These are phyloP conservation scores for Leccinum boreale DNA, from an alignment of 768 basidiomycete genomes.

Conservation along the genomic window DNA sequence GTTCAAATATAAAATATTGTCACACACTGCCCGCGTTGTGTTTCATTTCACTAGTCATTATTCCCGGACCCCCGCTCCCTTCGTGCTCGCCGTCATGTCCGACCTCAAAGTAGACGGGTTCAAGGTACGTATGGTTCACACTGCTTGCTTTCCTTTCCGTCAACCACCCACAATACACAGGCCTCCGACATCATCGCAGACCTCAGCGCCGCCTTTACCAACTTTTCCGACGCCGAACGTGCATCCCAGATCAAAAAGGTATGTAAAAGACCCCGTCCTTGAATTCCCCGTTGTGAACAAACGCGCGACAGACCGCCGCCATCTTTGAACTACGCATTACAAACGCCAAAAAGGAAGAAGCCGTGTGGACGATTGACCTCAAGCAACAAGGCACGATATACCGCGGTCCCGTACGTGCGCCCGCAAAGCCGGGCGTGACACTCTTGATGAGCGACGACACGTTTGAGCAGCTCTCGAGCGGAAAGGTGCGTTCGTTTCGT, in stretches of 20 bases:
- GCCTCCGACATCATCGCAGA: constrained; percentile 61
- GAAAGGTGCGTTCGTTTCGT: constrained; percentile 49
- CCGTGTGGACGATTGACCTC: constrained; percentile 88
- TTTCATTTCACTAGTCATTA: too few relatives aligned
- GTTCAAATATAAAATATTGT: too few relatives aligned
- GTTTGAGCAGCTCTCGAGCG: constrained; percentile 64
- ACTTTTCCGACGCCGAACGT: constrained; percentile 59
- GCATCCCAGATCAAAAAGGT: constrained; percentile 73
- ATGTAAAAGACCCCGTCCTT: too few relatives aligned
- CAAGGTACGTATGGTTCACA: constrained; percentile 41
- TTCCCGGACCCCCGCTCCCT: background rate
- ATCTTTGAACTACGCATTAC: constrained; percentile 83
- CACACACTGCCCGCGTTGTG: background rate
- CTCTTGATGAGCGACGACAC: constrained; percentile 77
- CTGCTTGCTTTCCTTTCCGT: background rate
- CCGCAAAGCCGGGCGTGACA: constrained; percentile 77
- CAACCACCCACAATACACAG: constrained; percentile 33
- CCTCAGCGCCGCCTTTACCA: constrained; percentile 51
- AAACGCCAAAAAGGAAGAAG: constrained; percentile 68
- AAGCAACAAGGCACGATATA: constrained; percentile 79
- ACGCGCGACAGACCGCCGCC: constrained; percentile 63
- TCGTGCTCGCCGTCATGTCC: constrained; percentile 44
- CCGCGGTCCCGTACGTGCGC: constrained; percentile 51
- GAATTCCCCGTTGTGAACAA: too few relatives aligned
- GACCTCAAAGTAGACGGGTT: constrained; percentile 73